Percentiles rank a stretch among this genome's conserved stretches.
Conservation (phyloP, 2,329 filamentous ascomycete species). For the Penicillium olsonii region DNA sequence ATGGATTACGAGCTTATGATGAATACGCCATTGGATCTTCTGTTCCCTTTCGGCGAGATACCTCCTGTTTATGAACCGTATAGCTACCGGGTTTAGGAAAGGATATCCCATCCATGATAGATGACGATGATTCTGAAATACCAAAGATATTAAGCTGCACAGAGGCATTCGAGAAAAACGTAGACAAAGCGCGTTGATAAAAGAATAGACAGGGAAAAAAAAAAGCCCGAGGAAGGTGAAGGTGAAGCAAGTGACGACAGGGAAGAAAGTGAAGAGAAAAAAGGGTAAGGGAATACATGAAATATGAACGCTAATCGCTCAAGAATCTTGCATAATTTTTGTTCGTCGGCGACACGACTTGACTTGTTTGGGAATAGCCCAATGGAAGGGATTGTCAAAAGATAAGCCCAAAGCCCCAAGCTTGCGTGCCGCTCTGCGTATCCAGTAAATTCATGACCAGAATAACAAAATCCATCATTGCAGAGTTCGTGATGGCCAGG, state of each 20-base stretch:
- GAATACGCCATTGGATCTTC: conserved; percentile 12
- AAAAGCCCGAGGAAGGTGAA: conserved; percentile 5
- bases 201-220: conserved; percentile 14
- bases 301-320: conserved; percentile 18
- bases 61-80: neutral
- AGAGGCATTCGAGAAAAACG: too few species aligned
- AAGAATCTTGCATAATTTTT: conserved; percentile 13
- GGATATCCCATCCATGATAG: too few species aligned
- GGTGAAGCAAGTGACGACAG: conserved; percentile 6
- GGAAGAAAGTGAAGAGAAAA: conserved; percentile 5
- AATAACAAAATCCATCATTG: conserved; percentile 8
- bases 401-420: conserved; percentile 1
- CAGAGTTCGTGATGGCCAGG: neutral
- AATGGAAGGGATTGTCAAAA: conserved; percentile 8
- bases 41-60: conserved; percentile 14
- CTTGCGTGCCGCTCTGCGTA: conserved; percentile 13
- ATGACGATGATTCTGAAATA: too few species aligned
- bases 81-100: neutral
- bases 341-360: conserved; percentile 13
- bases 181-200: conserved; percentile 9
- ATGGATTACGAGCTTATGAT: conserved; percentile 12
- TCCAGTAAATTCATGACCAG: conserved; percentile 8
- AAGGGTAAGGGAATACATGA: conserved; percentile 9
- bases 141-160: too few species aligned
- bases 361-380: conserved; percentile 8